Evolutionary conservation across 169 alveolate genomes (phyloP).

Genomic region (Perkinsus marinus): DNA sequence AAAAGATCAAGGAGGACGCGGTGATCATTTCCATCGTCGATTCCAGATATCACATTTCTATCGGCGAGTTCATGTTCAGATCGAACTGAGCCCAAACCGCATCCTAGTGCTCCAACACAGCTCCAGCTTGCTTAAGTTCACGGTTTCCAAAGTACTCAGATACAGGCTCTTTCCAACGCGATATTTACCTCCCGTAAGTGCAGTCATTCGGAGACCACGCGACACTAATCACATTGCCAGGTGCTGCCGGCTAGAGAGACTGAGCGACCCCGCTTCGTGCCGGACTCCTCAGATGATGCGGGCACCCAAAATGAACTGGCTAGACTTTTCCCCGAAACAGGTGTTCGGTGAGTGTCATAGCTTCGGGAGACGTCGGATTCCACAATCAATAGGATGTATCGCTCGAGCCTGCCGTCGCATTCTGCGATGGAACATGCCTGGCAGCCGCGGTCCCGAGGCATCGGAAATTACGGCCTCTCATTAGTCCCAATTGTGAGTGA

Average conservation of each 20-base stretch:
- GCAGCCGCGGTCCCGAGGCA: not conserved
- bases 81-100: not conserved
- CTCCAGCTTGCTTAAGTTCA: not conserved
- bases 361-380: not conserved
- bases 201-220: not conserved
- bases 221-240: not conserved
- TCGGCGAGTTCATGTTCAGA: not conserved
- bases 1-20: not conserved
- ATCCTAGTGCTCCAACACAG: not conserved
- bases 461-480: too few relatives aligned
- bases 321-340: not conserved
- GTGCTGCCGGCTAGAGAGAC: not conserved
- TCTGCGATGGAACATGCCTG: not conserved
- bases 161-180: not conserved
- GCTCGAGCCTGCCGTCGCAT: not conserved
- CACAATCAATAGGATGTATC: not conserved
- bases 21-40: not conserved
- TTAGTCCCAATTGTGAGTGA: too few relatives aligned
- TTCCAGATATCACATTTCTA: not conserved
- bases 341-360: not conserved
- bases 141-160: not conserved
- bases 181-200: not conserved
- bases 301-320: not conserved
- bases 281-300: not conserved
- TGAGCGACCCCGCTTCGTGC: not conserved